Percentiles rank a stretch among this genome's conserved stretches.
phyloP scores from a whole-genome alignment of 306 rosid genomes.

The Neltuma alba region DNA sequence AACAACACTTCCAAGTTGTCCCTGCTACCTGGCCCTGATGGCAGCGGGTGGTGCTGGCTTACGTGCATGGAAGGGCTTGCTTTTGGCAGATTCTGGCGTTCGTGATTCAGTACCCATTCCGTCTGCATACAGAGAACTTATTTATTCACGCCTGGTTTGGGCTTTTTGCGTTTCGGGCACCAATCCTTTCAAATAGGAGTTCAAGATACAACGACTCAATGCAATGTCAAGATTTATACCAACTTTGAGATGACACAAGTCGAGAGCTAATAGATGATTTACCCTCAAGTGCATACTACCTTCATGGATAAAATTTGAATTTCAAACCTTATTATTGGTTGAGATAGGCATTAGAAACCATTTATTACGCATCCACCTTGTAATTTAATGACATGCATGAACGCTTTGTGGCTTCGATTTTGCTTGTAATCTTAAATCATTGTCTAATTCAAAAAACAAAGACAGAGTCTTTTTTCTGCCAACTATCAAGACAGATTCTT shows the following conservation, averaged over 20 bases:
- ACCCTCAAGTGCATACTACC: too few relatives aligned
- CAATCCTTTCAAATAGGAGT: neutral
- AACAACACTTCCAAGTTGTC: neutral
- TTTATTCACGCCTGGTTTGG: too few relatives aligned
- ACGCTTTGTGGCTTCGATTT: too few relatives aligned
- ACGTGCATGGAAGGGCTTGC: slow-evolving; percentile 42
- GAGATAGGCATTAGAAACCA: neutral
- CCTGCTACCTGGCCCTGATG: neutral
- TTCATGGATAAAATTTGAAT: too few relatives aligned
- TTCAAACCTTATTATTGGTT: too few relatives aligned
- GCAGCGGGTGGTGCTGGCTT: neutral
- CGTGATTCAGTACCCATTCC: slow-evolving; percentile 27
- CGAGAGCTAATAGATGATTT: neutral
- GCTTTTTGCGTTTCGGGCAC: too few relatives aligned
- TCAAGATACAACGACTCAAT: neutral
- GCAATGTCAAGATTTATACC: neutral
- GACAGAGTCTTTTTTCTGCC: too few relatives aligned
- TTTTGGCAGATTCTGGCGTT: slow-evolving; percentile 12
- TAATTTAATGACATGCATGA: too few relatives aligned
- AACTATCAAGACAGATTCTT: neutral
- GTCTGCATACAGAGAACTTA: neutral
- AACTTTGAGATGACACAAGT: neutral
- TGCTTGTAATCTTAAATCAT: too few relatives aligned
- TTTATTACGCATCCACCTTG: too few relatives aligned
- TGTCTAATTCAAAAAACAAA: too few relatives aligned